These are phyloP conservation scores for Penicillium taxi DNA, from an alignment of 495 filamentous ascomycete genomes.

Conservation along the genomic window DNA sequence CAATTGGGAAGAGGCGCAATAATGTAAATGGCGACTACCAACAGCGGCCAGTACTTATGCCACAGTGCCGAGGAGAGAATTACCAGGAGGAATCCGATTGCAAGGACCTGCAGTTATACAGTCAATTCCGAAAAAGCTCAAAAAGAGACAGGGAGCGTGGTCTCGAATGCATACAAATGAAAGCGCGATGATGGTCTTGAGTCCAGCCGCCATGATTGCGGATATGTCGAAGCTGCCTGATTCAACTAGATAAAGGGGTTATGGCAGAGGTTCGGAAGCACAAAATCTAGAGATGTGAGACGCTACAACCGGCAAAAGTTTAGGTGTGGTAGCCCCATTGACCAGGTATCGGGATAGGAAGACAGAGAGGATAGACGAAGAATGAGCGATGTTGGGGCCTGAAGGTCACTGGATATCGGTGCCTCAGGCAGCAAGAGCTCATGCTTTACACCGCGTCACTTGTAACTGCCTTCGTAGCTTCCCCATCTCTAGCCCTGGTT, in stretches of 20 bases:
- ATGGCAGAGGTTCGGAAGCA: background rate
- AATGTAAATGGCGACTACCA: slow-evolving; percentile 93
- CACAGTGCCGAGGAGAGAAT: slow-evolving; percentile 96
- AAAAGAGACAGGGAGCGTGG: background rate
- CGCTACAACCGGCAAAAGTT: slow-evolving; percentile 3
- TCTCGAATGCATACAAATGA: slow-evolving; percentile 77
- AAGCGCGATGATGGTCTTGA: slow-evolving; percentile 97
- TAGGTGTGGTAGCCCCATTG: slow-evolving; percentile 16
- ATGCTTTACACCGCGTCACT: slow-evolving; percentile 30
- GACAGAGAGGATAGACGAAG: slow-evolving; percentile 9
- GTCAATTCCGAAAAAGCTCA: background rate
- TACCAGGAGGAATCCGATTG: slow-evolving; percentile 97
- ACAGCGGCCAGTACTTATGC: slow-evolving; percentile 82
- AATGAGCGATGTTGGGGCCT: slow-evolving; percentile 33
- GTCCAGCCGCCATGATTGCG: slow-evolving; percentile 74
- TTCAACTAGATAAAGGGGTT: slow-evolving; percentile 2
- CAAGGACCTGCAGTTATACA: slow-evolving; percentile 62
- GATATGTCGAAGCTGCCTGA: slow-evolving; percentile 15
- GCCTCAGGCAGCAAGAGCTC: slow-evolving; percentile 36
- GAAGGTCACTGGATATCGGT: slow-evolving; percentile 22
- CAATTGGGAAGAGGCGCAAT: slow-evolving; percentile 92
- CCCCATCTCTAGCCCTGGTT: slow-evolving; percentile 17
- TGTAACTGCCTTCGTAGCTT: slow-evolving; percentile 24
- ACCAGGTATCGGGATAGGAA: slow-evolving; percentile 7
- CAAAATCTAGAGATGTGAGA: slow-evolving; percentile 3